These are phyloP conservation scores for Saccharomycopsis fodiens DNA, from an alignment of 805 yeast species.

Conservation along the genomic window DNA sequence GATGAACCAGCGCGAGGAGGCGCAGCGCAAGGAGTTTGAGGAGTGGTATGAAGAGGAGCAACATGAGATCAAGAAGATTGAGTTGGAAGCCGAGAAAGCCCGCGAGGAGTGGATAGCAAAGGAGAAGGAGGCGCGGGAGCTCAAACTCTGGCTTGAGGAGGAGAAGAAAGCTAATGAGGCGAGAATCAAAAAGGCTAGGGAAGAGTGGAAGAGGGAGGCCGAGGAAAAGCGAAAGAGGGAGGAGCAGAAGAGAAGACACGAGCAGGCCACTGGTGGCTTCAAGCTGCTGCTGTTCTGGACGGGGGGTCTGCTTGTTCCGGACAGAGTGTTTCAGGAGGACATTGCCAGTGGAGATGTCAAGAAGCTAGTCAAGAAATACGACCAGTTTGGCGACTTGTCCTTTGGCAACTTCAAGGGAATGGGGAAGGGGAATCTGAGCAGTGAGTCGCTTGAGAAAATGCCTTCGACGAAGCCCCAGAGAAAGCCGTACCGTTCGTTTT, in stretches of 20 bases:
- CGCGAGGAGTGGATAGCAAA: conserved; percentile 4
- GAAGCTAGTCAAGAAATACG: too few relatives aligned
- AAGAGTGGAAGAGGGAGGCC: neutral
- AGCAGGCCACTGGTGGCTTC: neutral
- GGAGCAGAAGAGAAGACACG: conserved; percentile 1
- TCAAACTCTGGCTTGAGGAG: neutral
- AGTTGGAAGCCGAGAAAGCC: neutral
- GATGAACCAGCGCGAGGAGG: neutral
- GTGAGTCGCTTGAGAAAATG: too few relatives aligned
- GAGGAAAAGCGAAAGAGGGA: neutral
- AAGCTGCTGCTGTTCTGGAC: too few relatives aligned
- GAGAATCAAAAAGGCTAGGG: neutral
- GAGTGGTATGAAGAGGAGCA: neutral
- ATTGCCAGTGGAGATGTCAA: too few relatives aligned
- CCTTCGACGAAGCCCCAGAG: too few relatives aligned
- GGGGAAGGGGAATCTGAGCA: too few relatives aligned
- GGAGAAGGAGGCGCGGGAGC: conserved; percentile 5
- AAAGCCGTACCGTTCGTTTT: too few relatives aligned
- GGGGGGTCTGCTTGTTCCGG: too few relatives aligned
- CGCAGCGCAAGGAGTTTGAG: neutral
- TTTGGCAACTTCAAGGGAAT: too few relatives aligned
- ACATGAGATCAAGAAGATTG: neutral
- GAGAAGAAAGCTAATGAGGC: conserved; percentile 5
- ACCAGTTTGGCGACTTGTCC: too few relatives aligned
- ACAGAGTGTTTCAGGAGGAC: neutral